phyloP scores from a whole-genome alignment of 2,329 filamentous ascomycete genomes.

The Periglandula ipomoeae region DNA sequence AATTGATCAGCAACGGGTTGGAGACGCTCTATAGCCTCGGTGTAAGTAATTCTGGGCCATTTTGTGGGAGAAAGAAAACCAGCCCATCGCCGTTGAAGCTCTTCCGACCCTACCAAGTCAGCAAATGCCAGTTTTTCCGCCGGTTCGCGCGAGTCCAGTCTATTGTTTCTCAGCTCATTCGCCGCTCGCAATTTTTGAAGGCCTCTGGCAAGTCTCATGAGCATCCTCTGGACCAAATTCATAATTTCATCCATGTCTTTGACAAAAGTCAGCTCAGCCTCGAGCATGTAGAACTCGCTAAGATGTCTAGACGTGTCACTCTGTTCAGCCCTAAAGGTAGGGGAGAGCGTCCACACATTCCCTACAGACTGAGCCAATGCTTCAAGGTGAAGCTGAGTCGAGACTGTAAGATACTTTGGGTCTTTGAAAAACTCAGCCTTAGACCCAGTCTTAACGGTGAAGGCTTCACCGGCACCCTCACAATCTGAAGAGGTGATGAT shows the following conservation, averaged over 20 bases:
- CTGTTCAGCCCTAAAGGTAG: slow-evolving; percentile 86
- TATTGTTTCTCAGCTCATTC: slow-evolving; percentile 32
- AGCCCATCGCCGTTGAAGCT: slow-evolving; percentile 62
- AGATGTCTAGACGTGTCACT: slow-evolving; percentile 91
- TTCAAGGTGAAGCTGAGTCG: slow-evolving; percentile 88
- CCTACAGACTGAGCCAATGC: slow-evolving; percentile 81
- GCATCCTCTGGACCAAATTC: slow-evolving; percentile 69
- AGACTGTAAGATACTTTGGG: slow-evolving; percentile 93
- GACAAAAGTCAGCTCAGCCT: slow-evolving; percentile 79
- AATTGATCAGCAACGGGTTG: slow-evolving; percentile 54
- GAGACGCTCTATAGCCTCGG: slow-evolving; percentile 63
- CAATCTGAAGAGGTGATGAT: slow-evolving; percentile 96
- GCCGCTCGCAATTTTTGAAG: slow-evolving; percentile 33
- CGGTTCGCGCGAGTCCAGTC: slow-evolving; percentile 25
- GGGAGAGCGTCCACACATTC: slow-evolving; percentile 88
- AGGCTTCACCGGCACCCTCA: slow-evolving; percentile 92
- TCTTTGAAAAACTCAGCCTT: slow-evolving; percentile 61
- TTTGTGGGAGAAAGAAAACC: slow-evolving; percentile 42
- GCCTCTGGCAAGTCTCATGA: slow-evolving; percentile 42
- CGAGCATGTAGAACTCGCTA: slow-evolving; percentile 98
- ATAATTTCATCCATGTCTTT: slow-evolving; percentile 63
- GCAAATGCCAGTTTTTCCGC: slow-evolving; percentile 34
- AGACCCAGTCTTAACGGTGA: slow-evolving; percentile 52
- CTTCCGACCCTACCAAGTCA: slow-evolving; percentile 30
- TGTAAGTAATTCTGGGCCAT: slow-evolving; percentile 82